Evolutionary conservation across 306 rosid genomes (phyloP), one percentile per base, ranked within the genome.

Genomic region (Prunus campanulata): DNA sequence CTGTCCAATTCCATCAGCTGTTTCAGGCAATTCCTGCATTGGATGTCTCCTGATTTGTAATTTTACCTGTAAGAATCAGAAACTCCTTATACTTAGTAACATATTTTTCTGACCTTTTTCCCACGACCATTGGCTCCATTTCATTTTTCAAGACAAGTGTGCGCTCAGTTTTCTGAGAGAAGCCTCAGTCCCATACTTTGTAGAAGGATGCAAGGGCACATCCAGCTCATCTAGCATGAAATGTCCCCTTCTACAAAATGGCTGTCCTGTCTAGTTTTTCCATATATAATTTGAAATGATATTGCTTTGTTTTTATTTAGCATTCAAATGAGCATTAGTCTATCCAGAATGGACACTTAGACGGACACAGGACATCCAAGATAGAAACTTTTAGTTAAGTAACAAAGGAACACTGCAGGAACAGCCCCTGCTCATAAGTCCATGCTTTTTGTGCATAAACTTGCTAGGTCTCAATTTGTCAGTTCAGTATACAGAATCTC

Each of bases 11-110:
- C 90, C 96, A 15, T 90, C 95, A 1, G 72, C 77, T 54, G 96
- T 90, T 80, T 88, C 85, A 2, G 98, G 96, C 76, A 94, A 83
- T 75, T 94, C 98, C 79, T 74, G 87, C 86, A 89, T 81, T 76
- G 59, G 44, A 71, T 88, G 90, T 62, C 98, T 86, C 85, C 74
- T 88, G 72, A 94, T n/a, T 85, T 91, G 90, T 67, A 94, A 19
- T 80, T 90, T 94, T 42, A 94, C 88, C 97, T 94, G 77, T 35
- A 32, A 30, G 19, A 51, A 78, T 52, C 5, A 18, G n/a, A 7
- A 39, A 56, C 32, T 24, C 49, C 8, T 6, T 3, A 24, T 22
- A 14, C 29, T 47, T 48, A 68, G 30, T 44, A 20, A 46, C 14
- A 67, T 67, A 11, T 12, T 67, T 46, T 44, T 14, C 8, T 61